Evolutionary conservation across 2,329 filamentous ascomycete species (phyloP).

Genomic region (Monilinia fructigena): DNA sequence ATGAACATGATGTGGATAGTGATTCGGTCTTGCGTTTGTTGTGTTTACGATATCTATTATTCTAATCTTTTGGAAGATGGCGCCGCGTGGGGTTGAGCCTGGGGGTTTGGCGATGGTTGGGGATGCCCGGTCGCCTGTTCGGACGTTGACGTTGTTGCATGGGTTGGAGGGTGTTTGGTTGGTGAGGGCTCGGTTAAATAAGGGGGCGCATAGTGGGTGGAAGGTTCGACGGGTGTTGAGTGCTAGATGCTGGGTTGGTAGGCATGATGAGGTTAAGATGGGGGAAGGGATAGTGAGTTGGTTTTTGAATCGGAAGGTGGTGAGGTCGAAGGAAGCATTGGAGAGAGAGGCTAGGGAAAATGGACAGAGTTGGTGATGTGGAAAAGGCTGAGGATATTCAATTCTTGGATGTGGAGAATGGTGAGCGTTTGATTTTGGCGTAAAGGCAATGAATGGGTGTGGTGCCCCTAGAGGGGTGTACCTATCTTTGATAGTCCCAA

Average conservation of each 20-base stretch:
- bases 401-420: conserved; percentile 33
- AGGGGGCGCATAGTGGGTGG: conserved; percentile 62
- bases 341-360: conserved; percentile 40
- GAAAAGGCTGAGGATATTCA: conserved; percentile 27
- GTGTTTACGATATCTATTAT: too few relatives aligned
- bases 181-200: conserved; percentile 55
- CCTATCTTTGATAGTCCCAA: not conserved
- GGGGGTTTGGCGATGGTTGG: conserved; percentile 47
- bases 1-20: too few relatives aligned
- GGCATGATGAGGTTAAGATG: conserved; percentile 63
- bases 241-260: conserved; percentile 63
- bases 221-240: conserved; percentile 52
- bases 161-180: conserved; percentile 60
- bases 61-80: too few relatives aligned
- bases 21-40: too few relatives aligned
- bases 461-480: not conserved
- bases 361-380: conserved; percentile 21
- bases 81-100: conserved; percentile 46
- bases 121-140: conserved; percentile 47
- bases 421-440: conserved; percentile 32
- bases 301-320: conserved; percentile 48
- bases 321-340: conserved; percentile 47
- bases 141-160: conserved; percentile 59
- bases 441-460: conserved; percentile 4
- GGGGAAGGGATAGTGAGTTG: conserved; percentile 57